Conservation (phyloP, 129 eudicot genomes). For the Logfia minima region DNA sequence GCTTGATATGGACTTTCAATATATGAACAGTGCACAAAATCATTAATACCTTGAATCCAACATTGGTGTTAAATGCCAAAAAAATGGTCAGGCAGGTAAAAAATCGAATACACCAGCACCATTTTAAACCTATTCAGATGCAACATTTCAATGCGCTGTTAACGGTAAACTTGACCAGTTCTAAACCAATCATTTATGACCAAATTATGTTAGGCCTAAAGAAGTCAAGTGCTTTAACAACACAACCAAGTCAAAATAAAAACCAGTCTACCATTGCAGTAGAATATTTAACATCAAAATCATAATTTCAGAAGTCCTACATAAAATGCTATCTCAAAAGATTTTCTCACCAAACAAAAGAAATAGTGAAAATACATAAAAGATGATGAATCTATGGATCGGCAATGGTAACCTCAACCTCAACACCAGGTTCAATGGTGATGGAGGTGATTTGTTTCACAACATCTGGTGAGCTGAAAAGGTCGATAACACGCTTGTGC, state of each 20-base stretch:
- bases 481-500: constrained; percentile 31
- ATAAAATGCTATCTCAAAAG: constrained; percentile 2
- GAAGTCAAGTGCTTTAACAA: neutral
- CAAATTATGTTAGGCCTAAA: neutral
- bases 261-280: constrained; percentile 17
- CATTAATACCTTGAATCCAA: too few relatives aligned
- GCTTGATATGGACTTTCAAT: too few relatives aligned
- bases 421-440: constrained; percentile 36
- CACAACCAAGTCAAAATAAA: neutral
- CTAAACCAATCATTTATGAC: neutral
- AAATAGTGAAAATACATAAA: neutral
- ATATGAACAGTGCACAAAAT: too few relatives aligned
- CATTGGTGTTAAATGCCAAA: too few relatives aligned
- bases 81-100: too few relatives aligned
- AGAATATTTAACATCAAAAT: constrained; percentile 18
- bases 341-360: neutral
- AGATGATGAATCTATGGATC: constrained; percentile 43
- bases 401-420: constrained; percentile 70
- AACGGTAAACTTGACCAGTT: neutral
- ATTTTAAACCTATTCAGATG: neutral
- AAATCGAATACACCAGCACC: neutral
- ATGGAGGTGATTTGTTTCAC: constrained; percentile 36
- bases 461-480: constrained; percentile 32
- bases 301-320: constrained; percentile 24
- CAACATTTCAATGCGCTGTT: neutral